Conservation (phyloP, 2,329 filamentous ascomycete genomes). For the Paraphoma chrysanthemicola region DNA sequence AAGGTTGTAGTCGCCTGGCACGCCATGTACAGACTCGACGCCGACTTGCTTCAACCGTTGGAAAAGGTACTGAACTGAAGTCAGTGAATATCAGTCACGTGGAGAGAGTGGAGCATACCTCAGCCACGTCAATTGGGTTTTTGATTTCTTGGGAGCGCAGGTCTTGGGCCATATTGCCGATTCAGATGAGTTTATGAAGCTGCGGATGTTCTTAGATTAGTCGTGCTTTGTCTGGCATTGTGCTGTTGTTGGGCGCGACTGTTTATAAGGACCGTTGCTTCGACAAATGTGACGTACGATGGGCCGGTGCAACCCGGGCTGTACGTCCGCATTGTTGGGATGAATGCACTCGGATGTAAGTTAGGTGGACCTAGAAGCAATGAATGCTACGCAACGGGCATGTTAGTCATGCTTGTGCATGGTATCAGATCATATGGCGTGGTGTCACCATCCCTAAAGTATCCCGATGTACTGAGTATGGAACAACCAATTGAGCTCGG, state of each 20-base stretch:
- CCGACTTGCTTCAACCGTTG: conserved; percentile 52
- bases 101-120: conserved; percentile 43
- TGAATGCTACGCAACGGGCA: conserved; percentile 19
- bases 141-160: conserved; percentile 52
- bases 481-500: neutral
- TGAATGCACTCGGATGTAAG: conserved; percentile 4
- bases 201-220: conserved; percentile 2
- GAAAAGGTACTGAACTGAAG: conserved; percentile 45
- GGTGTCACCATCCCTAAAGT: neutral
- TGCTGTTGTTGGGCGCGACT: conserved; percentile 18
- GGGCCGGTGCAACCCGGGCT: conserved; percentile 10
- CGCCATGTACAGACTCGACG: conserved; percentile 55
- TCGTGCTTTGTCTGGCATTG: conserved; percentile 8
- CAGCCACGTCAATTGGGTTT: conserved; percentile 63
- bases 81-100: conserved; percentile 11
- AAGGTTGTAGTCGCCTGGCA: conserved; percentile 54
- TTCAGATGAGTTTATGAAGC: neutral
- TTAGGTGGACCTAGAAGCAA: conserved; percentile 14
- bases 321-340: conserved; percentile 12
- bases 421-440: conserved; percentile 17
- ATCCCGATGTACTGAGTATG: neutral
- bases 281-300: conserved; percentile 12
- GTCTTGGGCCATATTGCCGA: conserved; percentile 44
- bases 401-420: conserved; percentile 14
- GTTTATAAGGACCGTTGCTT: neutral